Conservation (phyloP, 352 stramenopile genomes). For the Phytophthora foliorum region DNA sequence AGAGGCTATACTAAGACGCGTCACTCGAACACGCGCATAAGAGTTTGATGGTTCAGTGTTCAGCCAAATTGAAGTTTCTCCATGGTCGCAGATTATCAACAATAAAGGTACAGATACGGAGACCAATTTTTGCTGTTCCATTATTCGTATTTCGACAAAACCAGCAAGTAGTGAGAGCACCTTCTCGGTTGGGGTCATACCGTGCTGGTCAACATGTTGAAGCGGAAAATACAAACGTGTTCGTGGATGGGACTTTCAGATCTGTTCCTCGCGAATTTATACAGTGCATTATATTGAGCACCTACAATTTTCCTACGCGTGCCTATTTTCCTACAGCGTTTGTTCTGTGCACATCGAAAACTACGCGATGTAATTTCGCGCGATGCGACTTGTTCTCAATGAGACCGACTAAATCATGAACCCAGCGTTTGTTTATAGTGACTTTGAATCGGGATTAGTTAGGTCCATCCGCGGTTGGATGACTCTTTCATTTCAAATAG, state of each 20-base stretch:
- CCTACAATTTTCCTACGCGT: neutral
- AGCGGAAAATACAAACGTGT: slow-evolving; percentile 15
- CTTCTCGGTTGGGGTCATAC: slow-evolving; percentile 10
- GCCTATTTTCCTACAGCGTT: neutral
- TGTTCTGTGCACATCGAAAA: slow-evolving; percentile 6
- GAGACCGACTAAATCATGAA: slow-evolving; percentile 1
- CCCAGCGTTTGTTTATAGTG: slow-evolving; percentile 11
- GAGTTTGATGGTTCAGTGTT: neutral
- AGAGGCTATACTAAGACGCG: neutral
- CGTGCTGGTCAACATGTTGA: slow-evolving; percentile 7
- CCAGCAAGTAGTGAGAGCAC: neutral
- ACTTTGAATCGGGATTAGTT: slow-evolving; percentile 20
- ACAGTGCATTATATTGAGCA: slow-evolving; percentile 8
- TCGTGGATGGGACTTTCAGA: slow-evolving; percentile 13
- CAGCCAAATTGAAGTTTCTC: neutral
- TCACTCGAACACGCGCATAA: neutral
- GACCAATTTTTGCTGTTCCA: slow-evolving; percentile 11
- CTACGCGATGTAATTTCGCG: neutral
- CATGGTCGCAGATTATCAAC: neutral
- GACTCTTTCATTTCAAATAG: slow-evolving; percentile 17
- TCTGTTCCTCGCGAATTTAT: slow-evolving; percentile 1
- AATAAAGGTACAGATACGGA: neutral
- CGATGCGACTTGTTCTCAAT: neutral
- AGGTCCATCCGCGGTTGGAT: neutral
- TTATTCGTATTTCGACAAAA: slow-evolving; percentile 14